These are phyloP conservation scores for Pseudocercospora crystallina DNA, from an alignment of 2,329 filamentous ascomycete genomes.

Conservation along the genomic window DNA sequence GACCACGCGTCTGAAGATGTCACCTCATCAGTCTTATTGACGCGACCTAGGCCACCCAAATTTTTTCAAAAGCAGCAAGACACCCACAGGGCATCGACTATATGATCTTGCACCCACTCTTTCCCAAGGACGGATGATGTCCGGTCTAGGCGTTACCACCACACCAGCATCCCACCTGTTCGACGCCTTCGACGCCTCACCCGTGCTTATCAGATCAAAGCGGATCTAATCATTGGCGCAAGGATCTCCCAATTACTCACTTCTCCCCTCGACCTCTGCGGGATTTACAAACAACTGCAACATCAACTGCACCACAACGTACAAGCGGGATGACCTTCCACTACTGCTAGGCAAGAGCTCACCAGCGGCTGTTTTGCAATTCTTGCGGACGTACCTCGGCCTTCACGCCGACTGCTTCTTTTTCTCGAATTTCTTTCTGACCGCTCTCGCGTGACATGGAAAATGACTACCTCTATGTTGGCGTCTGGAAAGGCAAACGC, in stretches of 20 bases:
- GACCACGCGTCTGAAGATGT: no score
- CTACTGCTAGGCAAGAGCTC: not conserved
- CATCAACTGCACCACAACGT: constrained; percentile 1
- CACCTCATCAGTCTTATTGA: no score
- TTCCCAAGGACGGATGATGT: no score
- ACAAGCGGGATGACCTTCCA: not conserved
- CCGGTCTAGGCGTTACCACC: not conserved
- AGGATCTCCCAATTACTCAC: not conserved
- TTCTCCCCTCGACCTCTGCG: not conserved
- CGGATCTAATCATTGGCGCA: not conserved
- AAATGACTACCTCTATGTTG: constrained; percentile 39
- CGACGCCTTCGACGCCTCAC: not conserved
- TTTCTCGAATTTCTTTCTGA: constrained; percentile 1
- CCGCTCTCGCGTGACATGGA: constrained; percentile 27
- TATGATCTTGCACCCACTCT: no score
- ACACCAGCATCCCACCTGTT: not conserved
- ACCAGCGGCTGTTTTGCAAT: not conserved
- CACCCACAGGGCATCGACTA: no score
- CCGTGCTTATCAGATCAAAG: constrained; percentile 5
- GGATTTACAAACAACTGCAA: no score
- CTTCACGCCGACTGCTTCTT: not conserved
- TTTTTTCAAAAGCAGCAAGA: no score
- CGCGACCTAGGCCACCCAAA: no score
- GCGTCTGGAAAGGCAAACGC: constrained; percentile 37
- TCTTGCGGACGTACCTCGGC: constrained; percentile 5